phyloP scores from a whole-genome alignment of 441 rosid species.

The Jatropha multifida region DNA sequence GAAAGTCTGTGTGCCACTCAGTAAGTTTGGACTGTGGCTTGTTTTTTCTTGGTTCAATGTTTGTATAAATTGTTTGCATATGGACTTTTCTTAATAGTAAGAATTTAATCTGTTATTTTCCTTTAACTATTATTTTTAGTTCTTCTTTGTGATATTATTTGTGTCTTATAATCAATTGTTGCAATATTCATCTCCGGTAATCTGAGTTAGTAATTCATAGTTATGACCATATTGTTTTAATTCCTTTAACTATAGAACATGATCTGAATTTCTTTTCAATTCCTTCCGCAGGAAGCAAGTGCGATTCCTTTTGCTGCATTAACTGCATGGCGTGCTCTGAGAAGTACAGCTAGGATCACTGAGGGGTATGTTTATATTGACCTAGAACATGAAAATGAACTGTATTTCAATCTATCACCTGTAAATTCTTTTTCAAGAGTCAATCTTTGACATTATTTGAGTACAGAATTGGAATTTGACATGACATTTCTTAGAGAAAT shows the following conservation, averaged over 20 bases:
- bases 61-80: background rate
- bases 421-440: background rate
- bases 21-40: background rate
- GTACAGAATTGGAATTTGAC: too few relatives aligned
- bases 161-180: background rate
- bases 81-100: background rate
- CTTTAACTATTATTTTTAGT: background rate
- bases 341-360: constrained; percentile 78
- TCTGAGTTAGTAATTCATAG: constrained; percentile 3
- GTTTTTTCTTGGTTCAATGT: background rate
- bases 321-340: constrained; percentile 97
- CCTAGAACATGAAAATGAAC: background rate
- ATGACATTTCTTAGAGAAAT: too few relatives aligned
- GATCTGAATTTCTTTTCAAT: constrained; percentile 12
- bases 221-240: background rate
- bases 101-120: background rate
- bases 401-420: background rate
- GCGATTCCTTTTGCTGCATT: constrained; percentile 94
- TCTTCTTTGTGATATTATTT: background rate
- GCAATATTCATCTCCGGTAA: background rate
- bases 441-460: too few relatives aligned
- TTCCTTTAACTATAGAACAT: constrained; percentile 3
- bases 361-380: constrained; percentile 63
- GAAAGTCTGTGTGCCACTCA: background rate
- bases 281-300: constrained; percentile 73